Evolutionary conservation across 768 basidiomycete genomes (phyloP).

Genomic region (Pholiota microspora): DNA sequence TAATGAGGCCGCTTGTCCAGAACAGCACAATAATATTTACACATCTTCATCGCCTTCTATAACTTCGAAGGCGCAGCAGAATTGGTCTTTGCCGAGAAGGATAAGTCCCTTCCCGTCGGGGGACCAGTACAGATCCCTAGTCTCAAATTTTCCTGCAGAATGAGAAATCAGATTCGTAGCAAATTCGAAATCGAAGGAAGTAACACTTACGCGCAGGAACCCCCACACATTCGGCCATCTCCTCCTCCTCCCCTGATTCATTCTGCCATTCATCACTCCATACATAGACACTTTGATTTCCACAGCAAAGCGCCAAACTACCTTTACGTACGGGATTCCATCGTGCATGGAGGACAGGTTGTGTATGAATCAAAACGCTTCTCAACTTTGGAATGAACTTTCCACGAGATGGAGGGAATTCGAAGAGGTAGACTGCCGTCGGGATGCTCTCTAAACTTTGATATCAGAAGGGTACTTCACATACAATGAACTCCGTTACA

Average conservation of each 20-base stretch:
- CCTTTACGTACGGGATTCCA: slow-evolving; percentile 90
- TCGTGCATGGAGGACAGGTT: slow-evolving; percentile 59
- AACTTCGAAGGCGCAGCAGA: slow-evolving; percentile 87
- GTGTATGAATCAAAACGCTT: slow-evolving; percentile 63
- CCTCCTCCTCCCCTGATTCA: slow-evolving; percentile 55
- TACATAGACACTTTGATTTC: slow-evolving; percentile 62
- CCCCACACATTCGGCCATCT: slow-evolving; percentile 89
- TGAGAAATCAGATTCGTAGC: not conserved
- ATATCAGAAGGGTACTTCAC: slow-evolving; percentile 6
- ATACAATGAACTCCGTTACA: slow-evolving; percentile 29
- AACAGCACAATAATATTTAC: not conserved
- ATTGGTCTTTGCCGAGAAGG: slow-evolving; percentile 72
- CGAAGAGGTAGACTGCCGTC: slow-evolving; percentile 63
- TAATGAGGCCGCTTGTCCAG: not conserved
- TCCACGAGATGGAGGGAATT: slow-evolving; percentile 63
- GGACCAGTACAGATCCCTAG: slow-evolving; percentile 72
- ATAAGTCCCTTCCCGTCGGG: slow-evolving; percentile 84
- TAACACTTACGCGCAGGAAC: slow-evolving; percentile 75
- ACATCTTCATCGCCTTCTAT: slow-evolving; percentile 35
- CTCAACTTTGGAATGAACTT: slow-evolving; percentile 60
- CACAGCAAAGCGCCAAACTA: slow-evolving; percentile 65
- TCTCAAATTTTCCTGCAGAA: slow-evolving; percentile 63
- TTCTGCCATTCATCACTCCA: slow-evolving; percentile 85
- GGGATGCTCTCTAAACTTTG: slow-evolving; percentile 55
- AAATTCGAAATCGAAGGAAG: not conserved